phyloP scores from a whole-genome alignment of 1,139 yeast species.

The Candida tunisiensis region DNA sequence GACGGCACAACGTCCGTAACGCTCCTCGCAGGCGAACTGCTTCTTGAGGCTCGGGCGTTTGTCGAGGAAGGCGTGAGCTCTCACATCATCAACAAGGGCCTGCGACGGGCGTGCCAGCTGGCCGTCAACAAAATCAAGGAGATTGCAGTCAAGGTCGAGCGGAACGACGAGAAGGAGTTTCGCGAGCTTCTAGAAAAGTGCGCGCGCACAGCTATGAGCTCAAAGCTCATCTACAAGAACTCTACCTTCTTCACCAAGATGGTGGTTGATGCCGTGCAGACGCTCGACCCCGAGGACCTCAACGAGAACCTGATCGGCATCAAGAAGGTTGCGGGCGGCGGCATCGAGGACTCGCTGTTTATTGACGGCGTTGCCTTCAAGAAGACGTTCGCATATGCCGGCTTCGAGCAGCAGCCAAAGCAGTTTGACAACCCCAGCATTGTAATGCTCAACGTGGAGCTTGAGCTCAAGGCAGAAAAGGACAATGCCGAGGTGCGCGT shows the following conservation, averaged over 20 bases:
- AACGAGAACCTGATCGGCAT: slow-evolving; percentile 88
- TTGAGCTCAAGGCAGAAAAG: slow-evolving; percentile 94
- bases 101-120: slow-evolving; percentile 61
- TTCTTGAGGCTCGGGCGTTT: slow-evolving; percentile 77
- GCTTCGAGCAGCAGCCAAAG: slow-evolving; percentile 98
- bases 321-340: slow-evolving; percentile 92
- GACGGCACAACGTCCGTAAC: slow-evolving; percentile 98
- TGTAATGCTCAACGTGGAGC: slow-evolving; percentile 73
- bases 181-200: slow-evolving; percentile 76
- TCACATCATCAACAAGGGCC: slow-evolving; percentile 76
- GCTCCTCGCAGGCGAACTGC: slow-evolving; percentile 81
- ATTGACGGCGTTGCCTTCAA: slow-evolving; percentile 94
- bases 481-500: slow-evolving; percentile 99
- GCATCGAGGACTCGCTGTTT: slow-evolving; percentile 82
- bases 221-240: slow-evolving; percentile 78
- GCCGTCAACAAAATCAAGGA: slow-evolving; percentile 63
- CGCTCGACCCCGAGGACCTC: slow-evolving; percentile 68
- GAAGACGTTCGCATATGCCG: slow-evolving; percentile 93
- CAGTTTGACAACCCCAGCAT: slow-evolving; percentile 64
- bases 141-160: slow-evolving; percentile 47
- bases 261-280: slow-evolving; percentile 90
- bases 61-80: slow-evolving; percentile 94
- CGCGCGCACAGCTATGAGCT: slow-evolving; percentile 95
- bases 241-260: slow-evolving; percentile 81
- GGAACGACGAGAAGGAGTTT: slow-evolving; percentile 29